Percentiles rank a stretch among this genome's conserved stretches.
Evolutionary conservation across 306 rosid genomes (phyloP).

Genomic region (apple (Malus domestica)): DNA sequence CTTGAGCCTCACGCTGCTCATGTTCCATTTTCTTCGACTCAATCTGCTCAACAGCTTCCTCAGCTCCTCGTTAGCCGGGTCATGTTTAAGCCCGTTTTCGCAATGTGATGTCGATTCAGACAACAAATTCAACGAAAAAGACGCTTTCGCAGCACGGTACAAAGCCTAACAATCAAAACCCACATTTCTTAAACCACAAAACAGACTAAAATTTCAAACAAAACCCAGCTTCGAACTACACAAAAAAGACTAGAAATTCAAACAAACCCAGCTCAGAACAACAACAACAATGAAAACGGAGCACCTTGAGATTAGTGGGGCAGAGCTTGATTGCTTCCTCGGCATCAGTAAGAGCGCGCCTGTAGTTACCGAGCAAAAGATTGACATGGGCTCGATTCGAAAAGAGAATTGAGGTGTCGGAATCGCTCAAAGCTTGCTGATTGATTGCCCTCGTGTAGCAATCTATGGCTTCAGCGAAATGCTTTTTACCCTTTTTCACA

Average conservation of each 20-base stretch:
- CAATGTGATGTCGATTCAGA: constrained; percentile 59
- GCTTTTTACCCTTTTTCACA: constrained; percentile 72
- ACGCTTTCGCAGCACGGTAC: constrained; percentile 80
- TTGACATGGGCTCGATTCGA: constrained; percentile 82
- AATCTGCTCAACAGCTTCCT: constrained; percentile 60
- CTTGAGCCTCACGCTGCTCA: constrained; percentile 62
- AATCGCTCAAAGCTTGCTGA: constrained; percentile 56
- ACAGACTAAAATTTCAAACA: not conserved
- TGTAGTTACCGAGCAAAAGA: constrained; percentile 68
- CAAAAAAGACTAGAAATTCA: not conserved
- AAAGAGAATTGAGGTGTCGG: constrained; percentile 57
- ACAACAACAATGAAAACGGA: constrained; percentile 3
- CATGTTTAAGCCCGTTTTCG: constrained; percentile 54
- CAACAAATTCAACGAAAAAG: constrained; percentile 59
- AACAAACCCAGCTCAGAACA: constrained; percentile 10
- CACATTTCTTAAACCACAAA: not conserved
- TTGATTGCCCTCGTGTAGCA: constrained; percentile 79
- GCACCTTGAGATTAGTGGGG: constrained; percentile 72
- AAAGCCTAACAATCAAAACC: constrained; percentile 46
- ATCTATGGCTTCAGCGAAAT: constrained; percentile 79
- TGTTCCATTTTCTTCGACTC: constrained; percentile 48
- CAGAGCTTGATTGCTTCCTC: constrained; percentile 62
- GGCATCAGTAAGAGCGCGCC: constrained; percentile 77
- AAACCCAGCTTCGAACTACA: constrained; percentile 5
- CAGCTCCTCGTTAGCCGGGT: constrained; percentile 61